Evolutionary conservation across 257 asterid species (phyloP), one percentile per base, ranked within the genome.

Genomic region (Vinca minor): DNA sequence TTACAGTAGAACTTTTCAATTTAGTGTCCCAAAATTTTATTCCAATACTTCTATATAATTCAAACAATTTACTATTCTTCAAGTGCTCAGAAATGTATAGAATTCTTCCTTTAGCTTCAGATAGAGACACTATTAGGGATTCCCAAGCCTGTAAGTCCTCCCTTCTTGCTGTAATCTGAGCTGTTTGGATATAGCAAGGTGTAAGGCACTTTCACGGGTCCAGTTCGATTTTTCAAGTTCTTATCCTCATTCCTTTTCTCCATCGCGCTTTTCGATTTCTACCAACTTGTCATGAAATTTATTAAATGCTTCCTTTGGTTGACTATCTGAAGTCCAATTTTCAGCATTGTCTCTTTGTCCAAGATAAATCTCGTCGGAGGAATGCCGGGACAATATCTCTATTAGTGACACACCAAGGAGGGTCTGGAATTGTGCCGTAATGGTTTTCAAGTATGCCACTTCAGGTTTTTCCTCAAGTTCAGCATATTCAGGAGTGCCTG

Each of bases 61-160:
- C 32, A 23, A 8, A 23, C 8, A n/a, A 36, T 26, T 38, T 50
- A 29, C 44, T n/a, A 48, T 20, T 3, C 17, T 68, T 35, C 32
- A 18, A 15, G 26, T 45, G 17, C 2, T 41, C 35, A 18, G 41
- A 21, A 5, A n/a, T 21, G 5, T 4, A 7, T 17, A 49, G 20
- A 49, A 8, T 63, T 49, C 49, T 44, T 38, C 18, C 49, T 5
- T 15, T 26, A 8, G 35, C 48, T 77, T 84, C 71, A 85, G 26
- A 88, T 86, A 4, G 95, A 81, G 74, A 88, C 47, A 41, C 96
- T 88, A 67, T 88, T 88, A 0, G 96, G 96, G 55, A 88, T 78
- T 34, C 96, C 96, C 68, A 67, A 79, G 49, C 80, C 96, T n/a
- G 83, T 79, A 49, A 88, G 90, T 41, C 96, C 96, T 63, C 86